Conservation (phyloP, 257 asterid genomes). For the Solanum bukasovii region DNA sequence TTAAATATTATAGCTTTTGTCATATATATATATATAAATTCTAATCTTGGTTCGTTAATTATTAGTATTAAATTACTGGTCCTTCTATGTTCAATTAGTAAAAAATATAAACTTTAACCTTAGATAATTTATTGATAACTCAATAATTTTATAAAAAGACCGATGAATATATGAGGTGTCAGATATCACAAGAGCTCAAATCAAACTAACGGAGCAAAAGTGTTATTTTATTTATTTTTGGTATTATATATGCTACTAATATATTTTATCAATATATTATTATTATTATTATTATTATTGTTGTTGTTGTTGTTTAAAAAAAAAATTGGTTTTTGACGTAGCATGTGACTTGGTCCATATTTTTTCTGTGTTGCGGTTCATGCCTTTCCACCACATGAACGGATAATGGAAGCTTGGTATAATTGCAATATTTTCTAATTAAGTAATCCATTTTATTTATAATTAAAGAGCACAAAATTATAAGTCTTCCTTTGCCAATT, state of each 20-base stretch:
- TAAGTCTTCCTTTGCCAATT: not conserved
- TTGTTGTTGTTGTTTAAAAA: no score
- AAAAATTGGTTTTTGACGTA: not conserved
- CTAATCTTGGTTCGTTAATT: not conserved
- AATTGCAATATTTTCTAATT: not conserved
- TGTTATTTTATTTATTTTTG: not conserved
- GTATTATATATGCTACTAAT: not conserved
- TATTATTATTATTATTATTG: no score
- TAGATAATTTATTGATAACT: not conserved
- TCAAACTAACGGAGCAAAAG: not conserved
- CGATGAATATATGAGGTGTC: no score
- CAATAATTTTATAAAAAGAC: not conserved
- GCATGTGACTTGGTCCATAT: not conserved
- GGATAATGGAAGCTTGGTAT: not conserved
- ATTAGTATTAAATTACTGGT: no score
- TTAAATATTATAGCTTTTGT: not conserved
- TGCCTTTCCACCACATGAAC: conserved; percentile 1
- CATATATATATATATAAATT: not conserved
- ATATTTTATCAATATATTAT: no score
- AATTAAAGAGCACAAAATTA: not conserved
- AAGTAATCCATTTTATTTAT: not conserved
- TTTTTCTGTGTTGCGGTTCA: not conserved
- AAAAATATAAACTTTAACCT: not conserved
- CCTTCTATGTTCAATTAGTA: not conserved
- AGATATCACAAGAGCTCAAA: no score